A percentile compares a stretch with the other conserved stretches of the same genome.
These are phyloP conservation scores for Boletus pseudo-olivaceus DNA, from an alignment of 768 basidiomycete species.

Conservation along the genomic window DNA sequence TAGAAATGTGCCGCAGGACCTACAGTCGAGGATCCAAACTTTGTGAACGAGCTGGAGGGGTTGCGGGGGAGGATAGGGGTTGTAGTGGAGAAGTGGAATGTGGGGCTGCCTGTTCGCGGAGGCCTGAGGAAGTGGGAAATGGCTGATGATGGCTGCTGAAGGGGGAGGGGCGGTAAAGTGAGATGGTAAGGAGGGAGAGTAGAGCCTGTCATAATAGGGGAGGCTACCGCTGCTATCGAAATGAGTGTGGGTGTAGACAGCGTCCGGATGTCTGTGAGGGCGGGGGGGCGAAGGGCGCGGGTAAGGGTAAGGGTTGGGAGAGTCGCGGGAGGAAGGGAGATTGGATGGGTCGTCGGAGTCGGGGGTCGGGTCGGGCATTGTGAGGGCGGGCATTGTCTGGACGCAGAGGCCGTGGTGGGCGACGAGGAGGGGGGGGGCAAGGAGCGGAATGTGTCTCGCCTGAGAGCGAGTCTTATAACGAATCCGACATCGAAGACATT, in stretches of 20 bases:
- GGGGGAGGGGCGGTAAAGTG: conserved; percentile 11
- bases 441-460: conserved; percentile 30
- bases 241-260: conserved; percentile 23
- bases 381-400: conserved; percentile 30
- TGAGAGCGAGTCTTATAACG: conserved; percentile 35
- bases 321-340: conserved; percentile 3
- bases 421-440: conserved; percentile 10
- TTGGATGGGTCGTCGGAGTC: conserved; percentile 1
- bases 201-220: conserved; percentile 17
- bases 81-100: conserved; percentile 35
- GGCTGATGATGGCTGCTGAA: conserved; percentile 27
- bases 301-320: conserved; percentile 24
- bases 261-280: conserved; percentile 16
- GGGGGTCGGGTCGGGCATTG: conserved; percentile 9
- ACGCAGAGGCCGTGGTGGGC: background rate
- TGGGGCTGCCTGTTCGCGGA: conserved; percentile 32
- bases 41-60: conserved; percentile 50
- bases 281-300: conserved; percentile 19
- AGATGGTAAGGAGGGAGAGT: conserved; percentile 9
- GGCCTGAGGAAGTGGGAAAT: conserved; percentile 20
- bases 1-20: conserved; percentile 65
- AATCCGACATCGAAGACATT: conserved; percentile 24
- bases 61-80: conserved; percentile 43
- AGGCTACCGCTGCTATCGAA: conserved; percentile 13
- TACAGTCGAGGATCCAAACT: conserved; percentile 81